These are phyloP conservation scores for Pichia ethanolica DNA, from an alignment of 805 yeast genomes.

Conservation along the genomic window DNA sequence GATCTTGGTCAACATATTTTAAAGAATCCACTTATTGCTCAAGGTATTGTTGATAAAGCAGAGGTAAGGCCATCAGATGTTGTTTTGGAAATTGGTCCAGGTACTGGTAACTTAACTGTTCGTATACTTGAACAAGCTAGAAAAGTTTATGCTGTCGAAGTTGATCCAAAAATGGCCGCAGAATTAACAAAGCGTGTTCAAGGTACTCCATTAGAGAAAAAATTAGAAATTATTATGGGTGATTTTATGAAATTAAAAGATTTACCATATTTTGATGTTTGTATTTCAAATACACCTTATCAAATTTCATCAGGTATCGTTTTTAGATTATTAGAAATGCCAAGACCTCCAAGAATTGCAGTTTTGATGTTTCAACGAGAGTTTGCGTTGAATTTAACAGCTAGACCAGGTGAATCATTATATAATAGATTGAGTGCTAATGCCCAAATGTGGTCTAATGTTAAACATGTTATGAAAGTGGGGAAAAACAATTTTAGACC, in stretches of 20 bases:
- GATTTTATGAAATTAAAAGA: constrained; percentile 90
- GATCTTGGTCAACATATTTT: constrained; percentile 95
- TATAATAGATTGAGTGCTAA: constrained; percentile 93
- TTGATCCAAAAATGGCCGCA: constrained; percentile 99
- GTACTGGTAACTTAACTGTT: constrained; percentile 96
- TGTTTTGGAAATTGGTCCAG: constrained; percentile 96
- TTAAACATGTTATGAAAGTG: constrained; percentile 96
- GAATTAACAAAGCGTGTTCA: constrained; percentile 95
- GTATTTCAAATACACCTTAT: constrained; percentile 95
- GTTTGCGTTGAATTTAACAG: constrained; percentile 86
- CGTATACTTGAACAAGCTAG: constrained; percentile 86
- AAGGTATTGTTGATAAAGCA: constrained; percentile 97
- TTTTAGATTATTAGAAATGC: constrained; percentile 83
- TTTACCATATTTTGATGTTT: constrained; percentile 88
- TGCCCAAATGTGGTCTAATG: constrained; percentile 99
- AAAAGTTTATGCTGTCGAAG: constrained; percentile 93
- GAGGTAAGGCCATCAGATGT: constrained; percentile 85
- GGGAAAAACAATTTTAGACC: constrained; percentile 96
- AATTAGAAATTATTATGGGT: constrained; percentile 84
- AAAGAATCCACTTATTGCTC: constrained; percentile 94
- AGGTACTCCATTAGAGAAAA: constrained; percentile 90
- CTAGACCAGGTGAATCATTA: constrained; percentile 92
- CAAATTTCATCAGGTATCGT: constrained; percentile 96
- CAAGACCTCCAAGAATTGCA: constrained; percentile 90
- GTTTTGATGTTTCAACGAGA: constrained; percentile 97